Percentiles rank a stretch among this genome's conserved stretches.
Conservation (phyloP, 495 filamentous ascomycete species). For the Podospora anserina region DNA sequence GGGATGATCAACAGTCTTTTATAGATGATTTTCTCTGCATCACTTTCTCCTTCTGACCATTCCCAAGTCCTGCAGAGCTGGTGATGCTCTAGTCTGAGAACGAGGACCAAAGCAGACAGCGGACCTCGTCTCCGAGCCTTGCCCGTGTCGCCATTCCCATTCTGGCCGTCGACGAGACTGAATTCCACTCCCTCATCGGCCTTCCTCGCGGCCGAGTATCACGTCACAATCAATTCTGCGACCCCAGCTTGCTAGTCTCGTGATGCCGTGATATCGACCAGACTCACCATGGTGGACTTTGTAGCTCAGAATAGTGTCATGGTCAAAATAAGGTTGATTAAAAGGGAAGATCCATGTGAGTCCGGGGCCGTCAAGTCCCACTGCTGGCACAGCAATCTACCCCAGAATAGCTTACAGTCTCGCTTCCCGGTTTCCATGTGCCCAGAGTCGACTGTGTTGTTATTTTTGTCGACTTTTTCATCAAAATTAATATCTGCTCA, state of each 20-base stretch:
- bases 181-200: background rate
- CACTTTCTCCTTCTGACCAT: background rate
- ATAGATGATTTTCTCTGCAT: constrained; percentile 1
- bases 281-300: background rate
- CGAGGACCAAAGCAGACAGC: background rate
- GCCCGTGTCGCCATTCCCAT: background rate
- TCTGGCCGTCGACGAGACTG: constrained; percentile 1
- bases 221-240: constrained; percentile 15
- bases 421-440: constrained; percentile 6
- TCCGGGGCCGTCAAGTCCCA: background rate
- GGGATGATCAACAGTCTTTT: constrained; percentile 10
- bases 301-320: constrained; percentile 2
- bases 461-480: constrained; percentile 10
- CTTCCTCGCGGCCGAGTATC: constrained; percentile 2
- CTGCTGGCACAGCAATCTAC: background rate
- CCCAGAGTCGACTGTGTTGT: background rate
- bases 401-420: constrained; percentile 5
- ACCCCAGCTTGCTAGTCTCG: constrained; percentile 9
- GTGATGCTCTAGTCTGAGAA: background rate
- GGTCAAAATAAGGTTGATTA: constrained; percentile 12
- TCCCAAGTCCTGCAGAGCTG: background rate
- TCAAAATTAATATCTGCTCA: constrained; percentile 7
- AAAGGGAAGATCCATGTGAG: constrained; percentile 10
- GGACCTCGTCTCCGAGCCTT: constrained; percentile 7
- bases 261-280: background rate